Evolutionary conservation across 345 rosid species (phyloP), one percentile per base, ranked within the genome.

Genomic region (Clarkia xantiana): DNA sequence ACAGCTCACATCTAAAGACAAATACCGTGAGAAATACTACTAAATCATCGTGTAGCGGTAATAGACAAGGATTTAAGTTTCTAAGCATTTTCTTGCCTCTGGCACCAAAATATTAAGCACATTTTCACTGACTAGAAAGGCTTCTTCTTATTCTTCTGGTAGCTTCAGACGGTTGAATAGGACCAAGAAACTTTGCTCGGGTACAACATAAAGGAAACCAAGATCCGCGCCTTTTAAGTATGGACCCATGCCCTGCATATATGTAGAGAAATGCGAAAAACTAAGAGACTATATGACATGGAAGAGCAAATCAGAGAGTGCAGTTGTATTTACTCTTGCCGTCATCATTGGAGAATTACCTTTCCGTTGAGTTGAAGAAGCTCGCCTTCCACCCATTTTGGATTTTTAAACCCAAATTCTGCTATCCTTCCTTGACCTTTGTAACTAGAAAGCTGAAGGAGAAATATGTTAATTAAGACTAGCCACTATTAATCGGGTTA

Each of bases 351-450:
- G 14, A 17, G 42, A 7, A 12, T 64, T 71, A 89, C 95, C 94
- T 76, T 81, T 63, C 97, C 97, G 63, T 66, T 77, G 40, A 90
- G 79, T 66, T 81, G 82, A 51, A 90, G 76, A 61, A 90, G 89
- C 72, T 79, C 85, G 19, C 97, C 96, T 16, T 76, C 89, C 10
- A 90, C 96, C 97, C 97, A 90, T 59, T 62, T 70, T 12, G 95
- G 94, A 64, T 84, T 82, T 47, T 60, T 56, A 60, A 81, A 83
- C 56, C 89, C 94, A 39, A 80, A 65, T 58, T 81, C 84, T 57
- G 97, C 95, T 58, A 83, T 83, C 71, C 89, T 79, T 70, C 96
- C 96, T 72, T 83, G 78, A 57, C 96, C 97, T 70, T 67, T 75
- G 75, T 79, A 81, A 71, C 89, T 73, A 14, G 86, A 81, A 57